Evolutionary conservation across 768 basidiomycete genomes (phyloP), one percentile per base, ranked within the genome.

Genomic region (Kwoniella sp.): DNA sequence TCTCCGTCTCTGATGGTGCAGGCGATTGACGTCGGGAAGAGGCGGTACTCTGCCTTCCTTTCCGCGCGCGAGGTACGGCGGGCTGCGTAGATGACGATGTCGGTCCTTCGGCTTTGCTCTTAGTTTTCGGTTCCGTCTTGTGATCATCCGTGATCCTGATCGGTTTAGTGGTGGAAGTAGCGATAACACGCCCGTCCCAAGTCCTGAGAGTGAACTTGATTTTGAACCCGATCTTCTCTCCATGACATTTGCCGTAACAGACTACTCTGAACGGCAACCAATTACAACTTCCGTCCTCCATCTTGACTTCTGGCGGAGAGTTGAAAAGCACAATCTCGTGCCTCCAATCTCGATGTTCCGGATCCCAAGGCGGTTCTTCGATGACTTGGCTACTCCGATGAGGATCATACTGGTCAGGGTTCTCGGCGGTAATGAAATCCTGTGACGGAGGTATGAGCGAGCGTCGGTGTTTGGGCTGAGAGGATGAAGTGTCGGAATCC

Each of bases 71-170:
- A 23, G 66, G 55, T 13, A 61, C 64, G 12, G 73, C 26, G 4
- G 71, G 62, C 59, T 68, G 70, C 17, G 69, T 52, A 29, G 41
- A 4, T n/a, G 58, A 51, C 2, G 62, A 63, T 9, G 70, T 51
- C 13, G 61, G n/a, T 12, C 54, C 55, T 9, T 66, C 68, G 12
- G 55, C 38, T 58, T 60, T 73, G 37, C 59, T 51, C 55, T 73
- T 72, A 17, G 61, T 55, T 54, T 73, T 76, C 51, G 63, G 66
- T 66, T 75, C 73, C 29, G 91, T 93, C 82, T 99, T 99, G 83
- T 99, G 96, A 81, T 99, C 96, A 83, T 99, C 96, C 1, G 95
- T 99, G 71, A 98, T 98, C 89, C 98, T 94, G 71, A 99, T 93
- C 2, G 95, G 92, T 30, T 88, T 87, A 1, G 93, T 91, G 59